phyloP scores from a whole-genome alignment of 2,329 filamentous ascomycete species.

The Colletotrichum salicis region DNA sequence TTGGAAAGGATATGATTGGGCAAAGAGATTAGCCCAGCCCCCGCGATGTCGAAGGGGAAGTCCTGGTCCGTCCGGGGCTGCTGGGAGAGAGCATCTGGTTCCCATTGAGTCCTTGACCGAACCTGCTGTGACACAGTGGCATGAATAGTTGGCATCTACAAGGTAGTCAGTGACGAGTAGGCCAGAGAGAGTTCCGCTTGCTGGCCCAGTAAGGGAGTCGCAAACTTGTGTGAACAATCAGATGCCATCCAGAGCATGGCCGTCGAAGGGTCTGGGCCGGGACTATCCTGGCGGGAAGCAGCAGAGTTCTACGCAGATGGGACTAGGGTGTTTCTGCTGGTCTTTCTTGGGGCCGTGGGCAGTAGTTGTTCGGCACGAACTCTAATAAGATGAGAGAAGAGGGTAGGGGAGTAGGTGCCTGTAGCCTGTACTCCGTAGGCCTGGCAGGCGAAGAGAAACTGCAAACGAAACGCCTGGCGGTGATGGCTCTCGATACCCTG shows the following conservation, averaged over 20 bases:
- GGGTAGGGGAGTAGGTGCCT: background rate
- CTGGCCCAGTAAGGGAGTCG: slow-evolving; percentile 4
- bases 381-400: background rate
- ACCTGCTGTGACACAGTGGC: background rate
- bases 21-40: background rate
- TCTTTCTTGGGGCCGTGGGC: slow-evolving; percentile 6
- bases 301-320: slow-evolving; percentile 13
- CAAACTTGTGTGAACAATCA: background rate
- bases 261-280: slow-evolving; percentile 8
- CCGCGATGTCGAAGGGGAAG: background rate
- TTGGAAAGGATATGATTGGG: slow-evolving; percentile 25
- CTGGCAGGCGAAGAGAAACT: background rate
- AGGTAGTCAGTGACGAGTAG: background rate
- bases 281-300: slow-evolving; percentile 13
- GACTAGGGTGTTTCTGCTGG: slow-evolving; percentile 12
- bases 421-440: background rate
- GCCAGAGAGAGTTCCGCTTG: background rate
- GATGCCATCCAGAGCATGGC: background rate
- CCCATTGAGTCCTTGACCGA: slow-evolving; percentile 2
- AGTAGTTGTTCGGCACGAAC: background rate
- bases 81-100: background rate
- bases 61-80: slow-evolving; percentile 11
- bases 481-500: slow-evolving; percentile 26
- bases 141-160: background rate
- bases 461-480: slow-evolving; percentile 21